A percentile compares a stretch with the other conserved stretches of the same genome.
phyloP scores from a whole-genome alignment of 2,329 filamentous ascomycete species.

The Emergomyces orientalis region DNA sequence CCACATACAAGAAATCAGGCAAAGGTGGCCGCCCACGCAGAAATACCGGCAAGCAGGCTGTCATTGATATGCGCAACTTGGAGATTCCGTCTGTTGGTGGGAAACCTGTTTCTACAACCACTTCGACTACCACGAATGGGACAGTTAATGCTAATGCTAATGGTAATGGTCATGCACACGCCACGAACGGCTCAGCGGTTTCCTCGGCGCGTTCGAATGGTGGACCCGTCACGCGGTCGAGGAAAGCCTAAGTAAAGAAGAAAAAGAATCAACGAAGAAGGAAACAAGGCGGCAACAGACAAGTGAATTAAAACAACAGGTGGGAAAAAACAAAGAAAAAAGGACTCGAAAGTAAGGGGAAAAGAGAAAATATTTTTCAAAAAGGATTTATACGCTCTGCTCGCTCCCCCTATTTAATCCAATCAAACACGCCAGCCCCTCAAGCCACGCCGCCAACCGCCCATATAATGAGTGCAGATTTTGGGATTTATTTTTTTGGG shows the following conservation, averaged over 20 bases:
- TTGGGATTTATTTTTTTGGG: not conserved
- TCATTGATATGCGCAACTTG: conserved; percentile 74
- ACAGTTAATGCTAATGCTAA: conserved; percentile 9
- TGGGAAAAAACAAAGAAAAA: not conserved
- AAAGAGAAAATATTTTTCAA: too few relatives aligned
- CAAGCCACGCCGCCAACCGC: not conserved
- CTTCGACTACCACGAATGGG: conserved; percentile 13
- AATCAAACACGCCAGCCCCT: not conserved
- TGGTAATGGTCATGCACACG: conserved; percentile 1
- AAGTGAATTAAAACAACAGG: not conserved
- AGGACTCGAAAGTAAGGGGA: too few relatives aligned
- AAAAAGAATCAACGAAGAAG: not conserved
- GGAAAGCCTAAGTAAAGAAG: conserved; percentile 35
- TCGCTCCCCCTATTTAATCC: not conserved
- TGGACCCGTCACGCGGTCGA: conserved; percentile 38
- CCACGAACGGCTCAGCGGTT: conserved; percentile 18
- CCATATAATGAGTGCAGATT: not conserved
- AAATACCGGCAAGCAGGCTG: conserved; percentile 67
- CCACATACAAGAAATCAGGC: conserved; percentile 65
- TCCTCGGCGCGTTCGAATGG: conserved; percentile 35
- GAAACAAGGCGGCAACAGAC: too few relatives aligned
- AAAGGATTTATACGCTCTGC: too few relatives aligned
- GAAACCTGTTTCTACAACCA: conserved; percentile 24
- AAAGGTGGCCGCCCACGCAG: conserved; percentile 30
- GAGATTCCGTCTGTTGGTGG: conserved; percentile 43